Evolutionary conservation across 257 asterid genomes (phyloP), one percentile per base, ranked within the genome.

Genomic region (Cordia subcordata): DNA sequence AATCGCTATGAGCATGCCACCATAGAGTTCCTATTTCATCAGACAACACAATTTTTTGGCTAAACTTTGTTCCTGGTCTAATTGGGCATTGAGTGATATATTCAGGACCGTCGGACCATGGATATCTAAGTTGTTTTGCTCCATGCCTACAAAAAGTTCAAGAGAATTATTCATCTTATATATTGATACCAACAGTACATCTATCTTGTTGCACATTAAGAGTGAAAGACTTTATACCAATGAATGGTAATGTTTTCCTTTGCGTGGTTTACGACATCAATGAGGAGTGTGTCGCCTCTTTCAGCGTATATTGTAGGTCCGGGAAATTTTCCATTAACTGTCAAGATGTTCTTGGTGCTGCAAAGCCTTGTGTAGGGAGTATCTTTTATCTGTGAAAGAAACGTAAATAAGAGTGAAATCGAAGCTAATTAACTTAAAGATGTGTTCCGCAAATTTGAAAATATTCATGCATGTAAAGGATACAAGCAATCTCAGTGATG

Each of bases 1-100:
- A 82, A 0, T 79, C 75, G 23, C 81, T 79, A 8, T 76, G 72
- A 0, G 89, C 89, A 33, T 82, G 86, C 90, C 86, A 82, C 90
- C 87, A 77, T 19, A 83, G 3, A 0, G 79, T 83, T 9, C 87
- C 85, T 8, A 69, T 61, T 57, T 82, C 89, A 0, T 75, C 87
- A 0, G 79, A 63, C 8, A 83, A 52, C 35, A 74, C 74, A 0
- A 82, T 67, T 59, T 44, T 69, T 45, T 68, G 86, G 22, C 66
- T 61, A 42, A 80, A 81, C 42, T 5, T 73, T 0, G 40, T 1
- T 3, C 86, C 87, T 35, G 90, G 78, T 42, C 4, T 52, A 17
- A 83, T 78, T 9, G 86, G 82, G 65, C 90, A 80, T 19, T 79
- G 88, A 0, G 88, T 82, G 27, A 82, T 52, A 57, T 60, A 82